phyloP scores from a whole-genome alignment of 2,329 filamentous ascomycete species.

The Hyphodiscus sp. region DNA sequence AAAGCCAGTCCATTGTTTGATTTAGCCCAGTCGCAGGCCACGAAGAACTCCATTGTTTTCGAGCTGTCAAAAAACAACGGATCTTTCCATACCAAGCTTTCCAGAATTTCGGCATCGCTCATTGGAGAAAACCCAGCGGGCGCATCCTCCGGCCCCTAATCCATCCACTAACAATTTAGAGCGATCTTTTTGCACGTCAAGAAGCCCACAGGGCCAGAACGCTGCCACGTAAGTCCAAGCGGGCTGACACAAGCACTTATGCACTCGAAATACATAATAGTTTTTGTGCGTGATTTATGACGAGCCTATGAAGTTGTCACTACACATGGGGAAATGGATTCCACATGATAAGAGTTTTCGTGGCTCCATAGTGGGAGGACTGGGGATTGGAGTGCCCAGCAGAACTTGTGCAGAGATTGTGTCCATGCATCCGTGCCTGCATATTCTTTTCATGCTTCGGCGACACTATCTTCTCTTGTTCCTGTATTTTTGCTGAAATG shows the following conservation, averaged over 20 bases:
- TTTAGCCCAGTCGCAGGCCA: no score
- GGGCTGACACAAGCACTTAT: neutral
- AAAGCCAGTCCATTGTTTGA: no score
- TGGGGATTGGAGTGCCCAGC: neutral
- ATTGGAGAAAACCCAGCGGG: no score
- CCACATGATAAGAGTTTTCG: neutral
- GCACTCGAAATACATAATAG: neutral
- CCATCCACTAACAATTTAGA: neutral
- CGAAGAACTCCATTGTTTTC: no score
- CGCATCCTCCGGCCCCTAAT: no score
- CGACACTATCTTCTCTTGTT: neutral
- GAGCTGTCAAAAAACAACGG: no score
- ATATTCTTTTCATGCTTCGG: neutral
- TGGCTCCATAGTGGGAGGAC: neutral
- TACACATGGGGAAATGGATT: neutral
- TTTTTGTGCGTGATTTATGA: conserved; percentile 7
- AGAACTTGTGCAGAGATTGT: neutral
- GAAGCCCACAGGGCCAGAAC: no score
- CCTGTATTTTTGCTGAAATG: neutral
- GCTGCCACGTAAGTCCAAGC: neutral
- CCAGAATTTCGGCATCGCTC: no score
- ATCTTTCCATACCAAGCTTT: no score
- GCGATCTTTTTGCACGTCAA: no score
- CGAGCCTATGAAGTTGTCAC: conserved; percentile 2
- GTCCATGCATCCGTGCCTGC: neutral